Base-by-base conservation (phyloP, 2,329 filamentous ascomycete species). In the Xylariaceae sp. region DNA sequence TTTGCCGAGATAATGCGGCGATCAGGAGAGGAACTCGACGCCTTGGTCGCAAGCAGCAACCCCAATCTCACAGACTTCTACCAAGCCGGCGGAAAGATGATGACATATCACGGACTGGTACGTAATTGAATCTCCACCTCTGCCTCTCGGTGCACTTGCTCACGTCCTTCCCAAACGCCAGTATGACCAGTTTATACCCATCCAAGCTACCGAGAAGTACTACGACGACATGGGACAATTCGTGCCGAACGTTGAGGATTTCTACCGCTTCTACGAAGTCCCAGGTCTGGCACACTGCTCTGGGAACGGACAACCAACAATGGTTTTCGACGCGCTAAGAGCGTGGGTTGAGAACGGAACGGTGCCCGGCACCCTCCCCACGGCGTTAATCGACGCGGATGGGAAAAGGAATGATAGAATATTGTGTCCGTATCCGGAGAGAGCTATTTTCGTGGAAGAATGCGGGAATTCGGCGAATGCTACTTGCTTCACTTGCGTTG, bases 31-130 rank as follows among this genome's bases (percentile, higher is more conserved):
- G 56, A 64, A 43, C 63, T 58, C n/a, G 44, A 51, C 45, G 52
- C 57, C 2, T 47, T 59, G 1, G 29, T 64, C 18, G 51, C 50
- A 20, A 57, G 56, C 10, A 55, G 42, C 12, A 59, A 66, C 18
- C 53, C 63, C 9, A 40, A 67, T 21, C 54, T 68, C 9, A 51
- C 48, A 5, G 56, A 44, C 3, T 67, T 65, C 23, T 49, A 52
- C n/a, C 37, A 56, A 12, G 40, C 16, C 3, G 61, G 65, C 9
- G 65, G 65, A 2, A 65, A 66, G 44, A 55, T 66, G 18, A 26
- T 68, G 23, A 53, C 77, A 58, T 83, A 74, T 70, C 81, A 84
- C 65, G 80, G 80, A 40, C 47, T 68, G 46, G 63, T 67, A 48
- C 48, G 62, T 48, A 32, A 20, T 29, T 14, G 18, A 16, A 16